phyloP scores from a whole-genome alignment of 129 eudicot genomes.

The Cynara cardunculus region DNA sequence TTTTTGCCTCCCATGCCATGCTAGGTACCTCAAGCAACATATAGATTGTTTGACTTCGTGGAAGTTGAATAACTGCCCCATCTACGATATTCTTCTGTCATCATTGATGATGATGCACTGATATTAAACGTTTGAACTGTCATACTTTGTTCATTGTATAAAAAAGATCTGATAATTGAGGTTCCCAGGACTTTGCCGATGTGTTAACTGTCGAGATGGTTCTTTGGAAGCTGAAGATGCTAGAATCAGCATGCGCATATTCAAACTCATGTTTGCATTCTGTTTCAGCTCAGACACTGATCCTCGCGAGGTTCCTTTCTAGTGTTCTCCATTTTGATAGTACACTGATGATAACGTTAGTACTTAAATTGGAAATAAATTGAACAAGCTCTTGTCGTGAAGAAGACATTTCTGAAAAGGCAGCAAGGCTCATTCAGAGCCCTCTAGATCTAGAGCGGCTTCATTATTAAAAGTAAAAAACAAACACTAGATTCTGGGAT shows the following conservation, averaged over 20 bases:
- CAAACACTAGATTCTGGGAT: background rate
- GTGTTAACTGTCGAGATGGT: constrained; percentile 44
- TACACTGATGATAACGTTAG: background rate
- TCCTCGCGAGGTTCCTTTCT: constrained; percentile 55
- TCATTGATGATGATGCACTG: background rate
- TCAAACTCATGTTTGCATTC: constrained; percentile 78
- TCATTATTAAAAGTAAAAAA: background rate
- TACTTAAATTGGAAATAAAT: background rate
- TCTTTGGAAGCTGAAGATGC: constrained; percentile 67
- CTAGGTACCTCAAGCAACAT: too few species aligned
- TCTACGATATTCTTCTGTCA: too few species aligned
- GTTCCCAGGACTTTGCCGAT: constrained; percentile 54
- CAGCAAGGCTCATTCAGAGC: background rate
- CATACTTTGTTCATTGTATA: background rate
- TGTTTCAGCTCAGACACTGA: constrained; percentile 62
- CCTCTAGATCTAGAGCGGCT: background rate
- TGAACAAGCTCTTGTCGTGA: background rate
- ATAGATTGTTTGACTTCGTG: too few species aligned
- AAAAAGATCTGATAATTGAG: constrained; percentile 26
- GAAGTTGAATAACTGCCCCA: too few species aligned
- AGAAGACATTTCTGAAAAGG: background rate
- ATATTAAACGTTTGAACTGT: background rate
- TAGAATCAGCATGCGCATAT: constrained; percentile 54
- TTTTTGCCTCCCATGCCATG: too few species aligned
- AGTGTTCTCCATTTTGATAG: background rate